phyloP scores from a whole-genome alignment of 306 rosid species.

The Corylus avellana region DNA sequence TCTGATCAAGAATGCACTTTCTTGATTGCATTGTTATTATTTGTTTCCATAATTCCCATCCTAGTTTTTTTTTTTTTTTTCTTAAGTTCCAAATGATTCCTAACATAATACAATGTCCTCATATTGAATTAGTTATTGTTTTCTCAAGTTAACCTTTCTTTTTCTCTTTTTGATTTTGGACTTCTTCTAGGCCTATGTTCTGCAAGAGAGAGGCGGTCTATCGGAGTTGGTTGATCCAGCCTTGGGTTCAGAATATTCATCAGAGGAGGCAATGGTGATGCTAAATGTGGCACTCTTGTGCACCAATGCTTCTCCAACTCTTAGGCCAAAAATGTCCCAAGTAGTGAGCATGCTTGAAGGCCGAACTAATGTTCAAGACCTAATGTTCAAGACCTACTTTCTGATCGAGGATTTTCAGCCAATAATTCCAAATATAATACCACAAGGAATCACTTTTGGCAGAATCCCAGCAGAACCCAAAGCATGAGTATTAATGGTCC shows the following conservation, averaged over 20 bases:
- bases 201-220: conserved; percentile 86
- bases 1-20: not conserved
- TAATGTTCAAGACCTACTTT: conserved; percentile 64
- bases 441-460: conserved; percentile 84
- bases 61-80: not conserved
- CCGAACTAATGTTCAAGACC: conserved; percentile 66
- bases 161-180: conserved; percentile 27
- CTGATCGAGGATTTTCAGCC: conserved; percentile 77
- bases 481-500: conserved; percentile 53
- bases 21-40: not conserved
- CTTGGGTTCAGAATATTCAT: conserved; percentile 72
- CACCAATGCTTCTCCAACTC: conserved; percentile 94
- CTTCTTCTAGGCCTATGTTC: conserved; percentile 72
- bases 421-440: conserved; percentile 55
- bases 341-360: conserved; percentile 98
- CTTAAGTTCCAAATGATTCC: not conserved
- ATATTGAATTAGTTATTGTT: not conserved
- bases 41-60: not conserved
- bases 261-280: conserved; percentile 73
- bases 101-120: not conserved
- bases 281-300: conserved; percentile 87
- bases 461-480: conserved; percentile 57
- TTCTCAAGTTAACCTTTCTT: not conserved
- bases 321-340: conserved; percentile 84
- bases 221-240: conserved; percentile 86